Conservation (phyloP, 345 rosid genomes). For the Erucastrum elatum region DNA sequence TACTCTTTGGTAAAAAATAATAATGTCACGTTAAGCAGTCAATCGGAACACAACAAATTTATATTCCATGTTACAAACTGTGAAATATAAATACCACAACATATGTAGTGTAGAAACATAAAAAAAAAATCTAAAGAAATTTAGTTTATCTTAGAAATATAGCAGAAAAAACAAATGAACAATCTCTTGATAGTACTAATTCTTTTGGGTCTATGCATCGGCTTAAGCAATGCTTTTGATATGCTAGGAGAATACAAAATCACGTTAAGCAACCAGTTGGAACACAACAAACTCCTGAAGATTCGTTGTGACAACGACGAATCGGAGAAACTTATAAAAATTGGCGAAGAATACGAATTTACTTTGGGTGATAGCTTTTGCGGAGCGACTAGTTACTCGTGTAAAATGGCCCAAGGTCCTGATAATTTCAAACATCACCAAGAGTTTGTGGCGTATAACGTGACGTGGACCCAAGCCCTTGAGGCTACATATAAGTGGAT, state of each 20-base stretch:
- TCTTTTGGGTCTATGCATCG: not conserved
- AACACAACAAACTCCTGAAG: conserved; percentile 31
- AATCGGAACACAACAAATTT: conserved; percentile 19
- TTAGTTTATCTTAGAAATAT: not conserved
- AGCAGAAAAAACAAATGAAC: conserved; percentile 12
- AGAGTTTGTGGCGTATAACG: conserved; percentile 27
- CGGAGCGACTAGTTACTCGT: conserved; percentile 1
- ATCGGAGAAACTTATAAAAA: conserved; percentile 4
- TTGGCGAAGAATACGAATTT: conserved; percentile 11
- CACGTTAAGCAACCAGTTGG: conserved; percentile 17
- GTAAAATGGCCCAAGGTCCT: conserved; percentile 35
- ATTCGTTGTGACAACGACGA: conserved; percentile 3
- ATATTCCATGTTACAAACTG: not conserved
- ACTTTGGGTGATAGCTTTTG: conserved; percentile 7
- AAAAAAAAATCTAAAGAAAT: not conserved
- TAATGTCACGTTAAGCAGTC: conserved; percentile 14
- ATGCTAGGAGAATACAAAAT: conserved; percentile 28
- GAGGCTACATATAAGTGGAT: conserved; percentile 11
- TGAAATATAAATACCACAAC: conserved; percentile 10
- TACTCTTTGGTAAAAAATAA: not conserved
- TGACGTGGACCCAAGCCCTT: conserved; percentile 29
- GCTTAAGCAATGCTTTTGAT: conserved; percentile 24
- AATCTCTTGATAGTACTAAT: not conserved
- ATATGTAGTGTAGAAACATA: not conserved
- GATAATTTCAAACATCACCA: conserved; percentile 23